Evolutionary conservation across 2,329 filamentous ascomycete genomes (phyloP).

Genomic region (Cercospora nicotianae): DNA sequence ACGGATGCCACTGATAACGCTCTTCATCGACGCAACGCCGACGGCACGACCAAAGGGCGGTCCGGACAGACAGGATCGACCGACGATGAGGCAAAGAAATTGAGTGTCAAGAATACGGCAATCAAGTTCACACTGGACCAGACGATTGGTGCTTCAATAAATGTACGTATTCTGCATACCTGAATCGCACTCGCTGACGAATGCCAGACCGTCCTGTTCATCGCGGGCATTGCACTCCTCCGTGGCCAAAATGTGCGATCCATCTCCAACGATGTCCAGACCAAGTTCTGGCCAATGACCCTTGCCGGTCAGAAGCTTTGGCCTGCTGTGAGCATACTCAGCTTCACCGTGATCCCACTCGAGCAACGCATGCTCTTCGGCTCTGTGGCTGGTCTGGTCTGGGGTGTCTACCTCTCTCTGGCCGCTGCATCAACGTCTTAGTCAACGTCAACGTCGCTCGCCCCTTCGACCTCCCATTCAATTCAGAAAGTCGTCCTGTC

Average conservation of each 20-base stretch:
- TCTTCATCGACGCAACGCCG: background rate
- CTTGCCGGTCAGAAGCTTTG: constrained; percentile 71
- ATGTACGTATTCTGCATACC: constrained; percentile 38
- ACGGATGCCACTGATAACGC: background rate
- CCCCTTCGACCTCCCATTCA: background rate
- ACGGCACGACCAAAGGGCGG: background rate
- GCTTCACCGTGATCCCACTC: constrained; percentile 71
- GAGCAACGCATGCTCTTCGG: constrained; percentile 69
- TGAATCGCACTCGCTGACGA: background rate
- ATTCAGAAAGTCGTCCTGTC: background rate
- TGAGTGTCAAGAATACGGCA: constrained; percentile 63
- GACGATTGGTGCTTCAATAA: constrained; percentile 63
- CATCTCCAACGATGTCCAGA: constrained; percentile 25
- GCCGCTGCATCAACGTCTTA: constrained; percentile 38
- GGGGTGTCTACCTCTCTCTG: constrained; percentile 75
- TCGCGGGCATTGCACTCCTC: constrained; percentile 60
- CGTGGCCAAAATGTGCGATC: constrained; percentile 37
- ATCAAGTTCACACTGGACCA: constrained; percentile 70
- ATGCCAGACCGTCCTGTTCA: constrained; percentile 58
- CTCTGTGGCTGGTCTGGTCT: constrained; percentile 69
- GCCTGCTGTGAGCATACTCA: constrained; percentile 67
- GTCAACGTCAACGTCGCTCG: background rate
- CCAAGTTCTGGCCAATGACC: constrained; percentile 53
- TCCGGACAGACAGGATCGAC: constrained; percentile 7
- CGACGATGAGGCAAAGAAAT: constrained; percentile 27